These are phyloP conservation scores for Arthroderma sp. DNA, from an alignment of 2,329 filamentous ascomycete genomes.

Conservation along the genomic window DNA sequence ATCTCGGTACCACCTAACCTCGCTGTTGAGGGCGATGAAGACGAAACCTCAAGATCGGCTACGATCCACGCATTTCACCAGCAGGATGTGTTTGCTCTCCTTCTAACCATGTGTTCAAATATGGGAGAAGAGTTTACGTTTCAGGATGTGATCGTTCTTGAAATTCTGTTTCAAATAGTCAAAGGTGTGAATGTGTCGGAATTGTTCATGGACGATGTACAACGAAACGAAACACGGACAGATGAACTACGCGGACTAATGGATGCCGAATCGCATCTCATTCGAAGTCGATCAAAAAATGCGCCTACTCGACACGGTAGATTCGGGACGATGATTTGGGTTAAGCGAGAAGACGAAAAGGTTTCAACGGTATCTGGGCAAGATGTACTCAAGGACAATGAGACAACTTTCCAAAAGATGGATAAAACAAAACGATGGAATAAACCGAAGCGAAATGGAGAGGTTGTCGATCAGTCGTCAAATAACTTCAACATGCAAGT, in stretches of 20 bases:
- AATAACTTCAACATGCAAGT: constrained; percentile 66
- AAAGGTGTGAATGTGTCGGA: constrained; percentile 77
- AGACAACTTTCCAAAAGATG: constrained; percentile 70
- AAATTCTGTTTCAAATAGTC: constrained; percentile 81
- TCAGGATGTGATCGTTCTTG: constrained; percentile 79
- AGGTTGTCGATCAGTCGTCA: constrained; percentile 44
- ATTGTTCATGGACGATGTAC: constrained; percentile 69
- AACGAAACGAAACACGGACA: constrained; percentile 54
- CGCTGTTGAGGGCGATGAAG: constrained; percentile 73
- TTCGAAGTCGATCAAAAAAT: constrained; percentile 60
- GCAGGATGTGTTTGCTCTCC: constrained; percentile 76
- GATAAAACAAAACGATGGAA: constrained; percentile 84
- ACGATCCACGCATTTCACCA: constrained; percentile 80
- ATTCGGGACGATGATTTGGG: constrained; percentile 96
- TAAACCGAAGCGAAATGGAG: constrained; percentile 53
- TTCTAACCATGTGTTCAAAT: constrained; percentile 79
- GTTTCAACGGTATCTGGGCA: constrained; percentile 81
- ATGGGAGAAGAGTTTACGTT: constrained; percentile 86
- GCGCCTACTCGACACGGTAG: constrained; percentile 80
- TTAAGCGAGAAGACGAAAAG: constrained; percentile 74
- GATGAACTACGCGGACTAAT: constrained; percentile 63
- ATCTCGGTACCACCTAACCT: constrained; percentile 62
- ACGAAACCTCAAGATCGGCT: constrained; percentile 74
- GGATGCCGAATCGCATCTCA: constrained; percentile 71
- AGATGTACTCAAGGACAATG: constrained; percentile 60